Percentiles rank a stretch among this genome's conserved stretches.
phyloP scores from a whole-genome alignment of 1,139 yeast species.

The Lodderomyces beijingensis region DNA sequence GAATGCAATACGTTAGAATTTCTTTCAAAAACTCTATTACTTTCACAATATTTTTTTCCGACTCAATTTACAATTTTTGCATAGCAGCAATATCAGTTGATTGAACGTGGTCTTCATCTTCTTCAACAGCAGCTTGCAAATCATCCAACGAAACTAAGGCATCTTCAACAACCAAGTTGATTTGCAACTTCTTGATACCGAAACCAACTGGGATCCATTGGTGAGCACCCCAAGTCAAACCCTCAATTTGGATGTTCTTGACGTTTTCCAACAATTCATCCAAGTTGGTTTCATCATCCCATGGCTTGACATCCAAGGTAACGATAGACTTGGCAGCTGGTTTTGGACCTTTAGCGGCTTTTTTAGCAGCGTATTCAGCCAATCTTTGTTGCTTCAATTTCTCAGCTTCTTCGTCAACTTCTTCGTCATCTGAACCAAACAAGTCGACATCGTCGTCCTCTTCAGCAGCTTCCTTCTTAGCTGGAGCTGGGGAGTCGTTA shows the following conservation, averaged over 20 bases:
- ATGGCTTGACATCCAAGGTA: slow-evolving; percentile 96
- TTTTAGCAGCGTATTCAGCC: slow-evolving; percentile 96
- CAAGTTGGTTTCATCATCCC: slow-evolving; percentile 99
- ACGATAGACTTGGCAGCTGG: slow-evolving; percentile 98
- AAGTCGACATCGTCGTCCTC: slow-evolving; percentile 91
- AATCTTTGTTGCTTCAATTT: slow-evolving; percentile 94
- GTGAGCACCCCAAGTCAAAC: slow-evolving; percentile 98
- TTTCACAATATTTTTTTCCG: background rate
- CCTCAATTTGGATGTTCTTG: slow-evolving; percentile 79
- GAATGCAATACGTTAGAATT: no score
- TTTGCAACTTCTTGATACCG: slow-evolving; percentile 99
- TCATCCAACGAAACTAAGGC: slow-evolving; percentile 91
- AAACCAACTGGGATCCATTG: slow-evolving; percentile 96
- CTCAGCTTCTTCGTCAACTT: slow-evolving; percentile 95
- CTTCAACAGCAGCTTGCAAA: slow-evolving; percentile 81
- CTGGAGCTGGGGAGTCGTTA: slow-evolving; percentile 15
- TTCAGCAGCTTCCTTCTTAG: slow-evolving; percentile 59
- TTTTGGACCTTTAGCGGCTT: slow-evolving; percentile 95
- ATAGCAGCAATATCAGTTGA: slow-evolving; percentile 97
- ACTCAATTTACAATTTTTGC: slow-evolving; percentile 78
- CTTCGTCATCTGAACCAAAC: slow-evolving; percentile 92
- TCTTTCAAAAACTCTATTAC: background rate
- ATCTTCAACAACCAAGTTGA: slow-evolving; percentile 97
- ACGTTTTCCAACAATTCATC: slow-evolving; percentile 84
- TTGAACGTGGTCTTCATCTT: slow-evolving; percentile 98